Percentiles rank a stretch among this genome's conserved stretches.
Conservation (phyloP, 768 basidiomycete genomes). For the Mycena capillaripes region DNA sequence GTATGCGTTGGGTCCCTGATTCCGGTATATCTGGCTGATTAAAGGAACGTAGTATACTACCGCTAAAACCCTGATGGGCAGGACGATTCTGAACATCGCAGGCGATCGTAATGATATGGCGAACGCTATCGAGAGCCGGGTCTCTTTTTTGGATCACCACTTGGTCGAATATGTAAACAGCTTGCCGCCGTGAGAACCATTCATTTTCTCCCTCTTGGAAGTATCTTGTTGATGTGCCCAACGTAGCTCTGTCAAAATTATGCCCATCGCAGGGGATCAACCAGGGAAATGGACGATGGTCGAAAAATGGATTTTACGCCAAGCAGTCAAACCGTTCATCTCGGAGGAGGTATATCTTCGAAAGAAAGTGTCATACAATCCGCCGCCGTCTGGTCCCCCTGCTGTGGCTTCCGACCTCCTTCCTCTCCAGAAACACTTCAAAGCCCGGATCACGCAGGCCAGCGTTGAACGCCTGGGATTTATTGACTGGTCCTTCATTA, state of each 20-base stretch:
- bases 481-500: slow-evolving; percentile 20
- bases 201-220: background rate
- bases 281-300: slow-evolving; percentile 24
- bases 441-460: slow-evolving; percentile 24
- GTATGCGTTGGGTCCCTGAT: background rate
- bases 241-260: slow-evolving; percentile 19
- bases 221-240: too few relatives aligned
- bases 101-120: slow-evolving; percentile 35
- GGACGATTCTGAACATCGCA: slow-evolving; percentile 3
- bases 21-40: background rate
- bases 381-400: slow-evolving; percentile 11
- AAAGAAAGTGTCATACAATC: slow-evolving; percentile 29
- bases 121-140: slow-evolving; percentile 30
- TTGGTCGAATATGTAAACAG: background rate
- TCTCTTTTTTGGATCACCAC: slow-evolving; percentile 30
- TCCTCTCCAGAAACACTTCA: slow-evolving; percentile 31
- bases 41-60: slow-evolving; percentile 8
- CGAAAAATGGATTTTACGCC: slow-evolving; percentile 38
- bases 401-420: background rate
- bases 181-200: background rate
- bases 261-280: background rate
- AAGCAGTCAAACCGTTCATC: slow-evolving; percentile 36
- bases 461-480: slow-evolving; percentile 30
- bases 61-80: slow-evolving; percentile 8
- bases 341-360: slow-evolving; percentile 35